phyloP scores from a whole-genome alignment of 495 filamentous ascomycete genomes.

The Trichoderma virens region DNA sequence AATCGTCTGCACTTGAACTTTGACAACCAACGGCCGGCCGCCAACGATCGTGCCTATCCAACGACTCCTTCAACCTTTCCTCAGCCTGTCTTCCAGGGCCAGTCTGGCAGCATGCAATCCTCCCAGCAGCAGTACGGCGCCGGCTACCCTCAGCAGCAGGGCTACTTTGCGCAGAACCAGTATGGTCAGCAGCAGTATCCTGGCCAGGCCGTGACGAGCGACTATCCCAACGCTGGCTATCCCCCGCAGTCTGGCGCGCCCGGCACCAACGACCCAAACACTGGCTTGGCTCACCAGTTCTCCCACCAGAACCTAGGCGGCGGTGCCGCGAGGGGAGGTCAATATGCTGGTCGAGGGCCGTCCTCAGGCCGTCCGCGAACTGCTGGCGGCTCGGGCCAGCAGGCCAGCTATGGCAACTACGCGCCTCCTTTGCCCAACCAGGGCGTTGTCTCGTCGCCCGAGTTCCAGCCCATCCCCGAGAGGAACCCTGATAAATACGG shows the following conservation, averaged over 20 bases:
- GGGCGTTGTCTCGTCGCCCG: conserved; percentile 23
- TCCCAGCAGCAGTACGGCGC: conserved; percentile 20
- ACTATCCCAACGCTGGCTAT: conserved; percentile 37
- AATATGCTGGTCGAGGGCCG: conserved; percentile 58
- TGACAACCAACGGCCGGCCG: conserved; percentile 47
- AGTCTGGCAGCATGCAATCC: conserved; percentile 44
- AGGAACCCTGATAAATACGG: conserved; percentile 71
- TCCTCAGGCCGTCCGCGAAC: conserved; percentile 71
- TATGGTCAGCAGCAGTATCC: conserved; percentile 24
- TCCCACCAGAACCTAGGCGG: conserved; percentile 90
- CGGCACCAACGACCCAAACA: conserved; percentile 61
- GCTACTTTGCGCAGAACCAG: conserved; percentile 28
- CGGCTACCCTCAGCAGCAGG: conserved; percentile 8
- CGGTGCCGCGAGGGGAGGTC: conserved; percentile 49
- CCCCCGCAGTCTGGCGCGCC: conserved; percentile 50
- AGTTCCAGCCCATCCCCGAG: conserved; percentile 55
- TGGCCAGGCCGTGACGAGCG: conserved; percentile 17
- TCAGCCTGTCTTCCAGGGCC: conserved; percentile 64
- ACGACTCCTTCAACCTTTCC: conserved; percentile 96
- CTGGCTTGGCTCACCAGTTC: conserved; percentile 89
- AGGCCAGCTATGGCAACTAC: conserved; percentile 53
- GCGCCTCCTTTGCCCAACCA: conserved; percentile 49
- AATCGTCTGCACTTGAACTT: conserved; percentile 69
- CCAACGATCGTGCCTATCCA: conserved; percentile 78
- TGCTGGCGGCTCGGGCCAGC: conserved; percentile 55